Evolutionary conservation across 73 alveolate species (phyloP), one percentile per base, ranked within the genome.

Genomic region (Paramecium sonneborni): DNA sequence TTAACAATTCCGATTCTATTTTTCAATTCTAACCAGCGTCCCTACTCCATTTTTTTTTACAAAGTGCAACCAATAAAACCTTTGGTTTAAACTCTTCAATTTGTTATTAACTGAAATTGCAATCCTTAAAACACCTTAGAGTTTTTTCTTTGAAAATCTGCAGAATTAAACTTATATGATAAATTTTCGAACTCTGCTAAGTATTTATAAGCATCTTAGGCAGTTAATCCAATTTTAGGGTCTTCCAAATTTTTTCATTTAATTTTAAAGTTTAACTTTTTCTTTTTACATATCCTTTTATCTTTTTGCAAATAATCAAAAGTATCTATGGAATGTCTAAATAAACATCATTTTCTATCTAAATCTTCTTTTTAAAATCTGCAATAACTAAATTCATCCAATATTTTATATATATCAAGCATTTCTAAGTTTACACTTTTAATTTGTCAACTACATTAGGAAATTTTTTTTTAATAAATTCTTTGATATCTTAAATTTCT

Each of bases 11-110:
- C 99, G 24, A 98, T 98, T 85, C 97, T 97, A 44, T 96, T 95
- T 38, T 98, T 95, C 44, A 98, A 96, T 93, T 97, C 96, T 89
- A 96, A 98, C 99, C 99, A 98, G 96, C 97, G 99, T 87, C 99
- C 92, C 44, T 98, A 99, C 89, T 96, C 94, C 99, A 98, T 97
- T 44, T 99, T 99, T 43, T 96, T 87, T 98, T 98, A 85, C 99
- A 96, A 44, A 98, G 93, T 21, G 99, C 99, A 0, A 98, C 99
- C 72, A 99, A 99, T 26, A 98, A 92, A 38, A 98, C 99, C 68
- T 96, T 95, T 76, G 99, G 99, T 95, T 95, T 97, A 90, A 98
- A 98, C 39, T 96, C 99, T 93, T 98, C 99, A 44, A 98, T 97
- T 82, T 96, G 89, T 44, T 88, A 95, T 94, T 97, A 97, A 97